Base-by-base conservation (phyloP, 208 protist species). In the Leishmania gerbilli region DNA sequence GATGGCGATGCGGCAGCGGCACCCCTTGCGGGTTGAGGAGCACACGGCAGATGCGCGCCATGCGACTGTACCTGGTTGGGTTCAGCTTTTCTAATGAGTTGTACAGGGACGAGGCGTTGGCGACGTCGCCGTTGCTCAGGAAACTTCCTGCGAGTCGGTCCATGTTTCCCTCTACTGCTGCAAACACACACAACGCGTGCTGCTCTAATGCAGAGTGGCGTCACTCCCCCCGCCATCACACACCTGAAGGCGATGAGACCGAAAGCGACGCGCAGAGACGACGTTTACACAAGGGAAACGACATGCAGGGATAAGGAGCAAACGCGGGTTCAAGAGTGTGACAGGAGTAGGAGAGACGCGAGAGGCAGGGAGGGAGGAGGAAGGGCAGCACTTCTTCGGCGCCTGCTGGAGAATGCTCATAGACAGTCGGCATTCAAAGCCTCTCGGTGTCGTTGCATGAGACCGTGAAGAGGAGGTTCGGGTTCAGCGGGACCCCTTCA, bases 1-100 rank as follows among this genome's bases (percentile, higher is more conserved):
- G 80, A 77, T 95, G 91, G 2, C 95, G 90, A 72, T 95, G 88
- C 47, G 95, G 93, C 67, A 92, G 84, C 11, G 95, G 93, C 19
- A 97, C 92, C 3, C 42, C 72, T 15, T 79, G 77, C 19, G 95
- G 95, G 77, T 95, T 83, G 21, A 79, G 79, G 51, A 97, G 85
- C 7, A 96, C 95, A 53, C 95, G 83, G 62, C 93, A 95, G 49
- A 92, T 84, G 53, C 91, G 89, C 17, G 92, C 93, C 90, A 95
- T 93, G 62, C 87, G 90, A 31, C 80, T 87, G 86, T 95, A 91
- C 77, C 86, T 88, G 34, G n/a, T 53, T 6, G 89, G 91, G 67
- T 96, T 89, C 27, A 95, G 71, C 40, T 94, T 82, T 79, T 93
- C 92, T 24, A 97, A 81, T 3, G 93, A 95, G 56, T 86, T 88